These are phyloP conservation scores for Plasmodium cynomolgi DNA, from an alignment of 169 alveolate species.

Conservation along the genomic window DNA sequence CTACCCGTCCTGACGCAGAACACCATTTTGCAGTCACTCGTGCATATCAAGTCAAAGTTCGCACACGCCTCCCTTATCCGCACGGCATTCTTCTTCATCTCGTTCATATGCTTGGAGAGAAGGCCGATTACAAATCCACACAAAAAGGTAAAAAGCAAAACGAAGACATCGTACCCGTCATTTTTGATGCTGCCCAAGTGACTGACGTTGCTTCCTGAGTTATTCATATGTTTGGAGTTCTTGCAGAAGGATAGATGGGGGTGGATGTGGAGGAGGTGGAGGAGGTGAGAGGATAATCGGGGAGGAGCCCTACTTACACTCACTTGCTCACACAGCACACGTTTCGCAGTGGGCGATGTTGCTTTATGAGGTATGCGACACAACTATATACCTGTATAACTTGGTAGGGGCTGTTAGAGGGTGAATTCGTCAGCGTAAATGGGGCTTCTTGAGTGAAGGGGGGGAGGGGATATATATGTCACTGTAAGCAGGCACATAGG, in stretches of 20 bases:
- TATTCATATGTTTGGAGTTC: conserved; percentile 1
- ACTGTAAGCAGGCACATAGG: neutral
- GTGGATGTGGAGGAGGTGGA: too few species aligned
- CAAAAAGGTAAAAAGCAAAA: conserved; percentile 20
- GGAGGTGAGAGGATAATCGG: neutral
- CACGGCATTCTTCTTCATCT: conserved; percentile 5
- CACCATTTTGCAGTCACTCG: conserved; percentile 72
- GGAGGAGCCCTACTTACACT: too few species aligned
- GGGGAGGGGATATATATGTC: neutral
- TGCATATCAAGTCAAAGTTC: conserved; percentile 1
- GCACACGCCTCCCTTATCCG: conserved; percentile 14
- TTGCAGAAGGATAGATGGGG: neutral
- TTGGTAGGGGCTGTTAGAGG: too few species aligned
- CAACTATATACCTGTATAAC: too few species aligned
- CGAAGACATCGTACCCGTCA: neutral
- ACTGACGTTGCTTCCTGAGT: neutral
- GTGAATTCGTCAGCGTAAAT: too few species aligned
- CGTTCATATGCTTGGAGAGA: conserved; percentile 12
- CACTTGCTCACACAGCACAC: too few species aligned
- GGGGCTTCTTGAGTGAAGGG: neutral
- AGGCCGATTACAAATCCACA: conserved; percentile 62
- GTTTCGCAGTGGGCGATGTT: too few species aligned
- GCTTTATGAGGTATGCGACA: too few species aligned
- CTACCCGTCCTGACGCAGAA: conserved; percentile 76
- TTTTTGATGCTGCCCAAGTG: neutral